phyloP scores from a whole-genome alignment of 2,329 filamentous ascomycete species.

The Calcarisporium arbuscula region DNA sequence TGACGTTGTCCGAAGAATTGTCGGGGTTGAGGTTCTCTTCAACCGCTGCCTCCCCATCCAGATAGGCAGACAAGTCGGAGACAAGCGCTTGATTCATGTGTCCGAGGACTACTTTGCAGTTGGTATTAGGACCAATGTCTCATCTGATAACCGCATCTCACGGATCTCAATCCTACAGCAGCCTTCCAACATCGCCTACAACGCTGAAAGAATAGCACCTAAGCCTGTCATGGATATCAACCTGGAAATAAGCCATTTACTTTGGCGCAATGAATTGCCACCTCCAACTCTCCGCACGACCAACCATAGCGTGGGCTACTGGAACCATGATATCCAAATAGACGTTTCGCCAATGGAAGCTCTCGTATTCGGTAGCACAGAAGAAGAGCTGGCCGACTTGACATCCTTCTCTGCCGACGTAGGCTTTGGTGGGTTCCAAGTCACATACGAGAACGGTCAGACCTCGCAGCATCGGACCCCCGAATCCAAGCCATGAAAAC shows the following conservation, averaged over 20 bases:
- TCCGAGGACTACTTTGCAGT: not conserved
- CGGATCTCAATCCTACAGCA: slow-evolving; percentile 1
- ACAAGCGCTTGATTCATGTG: slow-evolving; percentile 2
- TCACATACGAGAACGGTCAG: slow-evolving; percentile 1
- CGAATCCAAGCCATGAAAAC: slow-evolving; percentile 1
- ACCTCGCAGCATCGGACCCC: not conserved
- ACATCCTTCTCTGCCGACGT: slow-evolving; percentile 1
- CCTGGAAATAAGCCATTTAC: not conserved
- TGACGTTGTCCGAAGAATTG: not conserved
- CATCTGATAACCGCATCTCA: not conserved
- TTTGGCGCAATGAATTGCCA: not conserved
- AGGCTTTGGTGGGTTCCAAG: slow-evolving; percentile 1
- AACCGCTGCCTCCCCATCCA: not conserved
- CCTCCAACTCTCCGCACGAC: not conserved
- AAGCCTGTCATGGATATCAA: not conserved
- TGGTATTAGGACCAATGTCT: not conserved
- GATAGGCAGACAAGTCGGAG: slow-evolving; percentile 1
- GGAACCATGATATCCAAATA: not conserved
- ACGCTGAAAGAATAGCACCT: not conserved
- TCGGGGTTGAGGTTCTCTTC: not conserved
- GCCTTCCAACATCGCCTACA: not conserved
- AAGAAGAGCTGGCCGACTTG: slow-evolving; percentile 1
- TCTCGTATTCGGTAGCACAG: slow-evolving; percentile 1
- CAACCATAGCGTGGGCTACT: not conserved
- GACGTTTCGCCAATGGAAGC: slow-evolving; percentile 1